These are phyloP conservation scores for Clavispora santaluciae DNA, from an alignment of 805 yeast genomes.

Conservation along the genomic window DNA sequence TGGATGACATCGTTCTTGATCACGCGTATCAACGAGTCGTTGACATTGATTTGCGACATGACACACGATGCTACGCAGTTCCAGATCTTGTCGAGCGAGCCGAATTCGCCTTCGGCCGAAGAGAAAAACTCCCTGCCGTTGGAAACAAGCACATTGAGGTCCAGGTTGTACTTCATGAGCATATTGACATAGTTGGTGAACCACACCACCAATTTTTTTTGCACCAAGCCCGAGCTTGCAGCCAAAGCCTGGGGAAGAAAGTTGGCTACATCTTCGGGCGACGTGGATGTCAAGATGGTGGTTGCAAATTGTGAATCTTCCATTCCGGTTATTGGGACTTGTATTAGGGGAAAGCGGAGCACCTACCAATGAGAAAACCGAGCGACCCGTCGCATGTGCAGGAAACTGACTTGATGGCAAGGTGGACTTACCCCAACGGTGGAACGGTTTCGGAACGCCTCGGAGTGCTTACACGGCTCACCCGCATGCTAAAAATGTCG, in stretches of 20 bases:
- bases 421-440: too few relatives aligned
- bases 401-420: neutral
- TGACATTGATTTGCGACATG: conserved; percentile 46
- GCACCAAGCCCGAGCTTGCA: conserved; percentile 24
- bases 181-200: conserved; percentile 23
- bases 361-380: neutral
- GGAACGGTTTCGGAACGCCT: too few relatives aligned
- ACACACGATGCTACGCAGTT: conserved; percentile 45
- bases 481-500: too few relatives aligned
- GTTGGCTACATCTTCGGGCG: conserved; percentile 38
- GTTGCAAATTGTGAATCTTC: conserved; percentile 24
- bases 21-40: conserved; percentile 41
- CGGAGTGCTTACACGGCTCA: too few relatives aligned
- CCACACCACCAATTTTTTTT: conserved; percentile 30
- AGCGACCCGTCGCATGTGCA: neutral
- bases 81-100: conserved; percentile 41
- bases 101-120: conserved; percentile 23
- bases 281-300: conserved; percentile 36
- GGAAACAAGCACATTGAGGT: conserved; percentile 17
- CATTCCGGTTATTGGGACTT: conserved; percentile 4
- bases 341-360: neutral
- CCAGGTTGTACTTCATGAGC: conserved; percentile 18
- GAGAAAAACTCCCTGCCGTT: conserved; percentile 20
- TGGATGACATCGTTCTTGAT: conserved; percentile 52
- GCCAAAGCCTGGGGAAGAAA: conserved; percentile 34